phyloP scores from a whole-genome alignment of 352 stramenopile genomes.

The Pythium rishiriense region DNA sequence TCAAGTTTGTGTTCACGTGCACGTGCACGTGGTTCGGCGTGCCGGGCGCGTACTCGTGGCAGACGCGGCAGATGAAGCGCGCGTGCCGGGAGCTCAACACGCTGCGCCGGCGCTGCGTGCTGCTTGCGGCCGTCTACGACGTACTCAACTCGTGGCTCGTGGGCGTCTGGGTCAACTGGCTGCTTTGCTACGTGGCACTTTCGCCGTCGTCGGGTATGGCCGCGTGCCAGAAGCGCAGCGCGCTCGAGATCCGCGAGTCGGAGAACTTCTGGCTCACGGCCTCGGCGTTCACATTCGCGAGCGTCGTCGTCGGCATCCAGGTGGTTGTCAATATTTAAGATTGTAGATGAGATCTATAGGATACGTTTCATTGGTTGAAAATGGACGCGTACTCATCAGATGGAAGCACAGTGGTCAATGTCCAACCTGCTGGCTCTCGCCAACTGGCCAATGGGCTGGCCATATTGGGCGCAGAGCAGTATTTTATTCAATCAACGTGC shows the following conservation, averaged over 20 bases:
- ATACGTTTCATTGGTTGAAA: constrained; percentile 12
- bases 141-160: constrained; percentile 62
- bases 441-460: constrained; percentile 6
- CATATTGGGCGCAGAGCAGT: neutral
- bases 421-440: constrained; percentile 8
- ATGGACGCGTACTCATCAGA: neutral
- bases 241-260: constrained; percentile 51
- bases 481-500: constrained; percentile 20
- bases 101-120: constrained; percentile 49
- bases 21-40: constrained; percentile 68
- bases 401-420: neutral
- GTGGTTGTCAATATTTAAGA: constrained; percentile 64
- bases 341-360: neutral
- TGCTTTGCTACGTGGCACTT: constrained; percentile 51
- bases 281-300: constrained; percentile 60
- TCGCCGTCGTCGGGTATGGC: constrained; percentile 4
- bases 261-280: constrained; percentile 60
- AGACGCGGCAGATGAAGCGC: constrained; percentile 56
- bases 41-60: constrained; percentile 51
- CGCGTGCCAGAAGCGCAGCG: constrained; percentile 42
- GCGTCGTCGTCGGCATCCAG: constrained; percentile 59
- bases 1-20: constrained; percentile 78
- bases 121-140: constrained; percentile 55
- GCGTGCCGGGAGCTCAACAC: constrained; percentile 41
- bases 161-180: constrained; percentile 55